Conservation (phyloP, 148 eudicot genomes). For the Suaeda aralocaspica region DNA sequence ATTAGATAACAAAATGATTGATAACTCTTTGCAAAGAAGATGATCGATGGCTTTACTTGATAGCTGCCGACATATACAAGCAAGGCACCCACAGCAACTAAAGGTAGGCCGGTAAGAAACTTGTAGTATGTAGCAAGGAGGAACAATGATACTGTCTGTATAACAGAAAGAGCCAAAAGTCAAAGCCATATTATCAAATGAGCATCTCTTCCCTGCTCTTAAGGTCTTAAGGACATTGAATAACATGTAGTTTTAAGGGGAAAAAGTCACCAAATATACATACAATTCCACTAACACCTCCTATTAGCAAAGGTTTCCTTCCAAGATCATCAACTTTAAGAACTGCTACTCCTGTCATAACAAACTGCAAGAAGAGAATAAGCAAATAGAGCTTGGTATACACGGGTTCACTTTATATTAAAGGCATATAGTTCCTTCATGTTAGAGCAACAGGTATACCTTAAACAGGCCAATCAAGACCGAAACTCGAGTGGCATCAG, state of each 20-base stretch:
- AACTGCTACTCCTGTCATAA: constrained; percentile 92
- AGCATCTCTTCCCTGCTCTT: neutral
- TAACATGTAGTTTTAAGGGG: neutral
- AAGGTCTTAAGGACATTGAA: neutral
- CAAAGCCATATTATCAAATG: constrained; percentile 3
- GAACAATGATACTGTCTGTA: constrained; percentile 70
- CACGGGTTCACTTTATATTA: neutral
- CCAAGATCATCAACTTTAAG: constrained; percentile 93
- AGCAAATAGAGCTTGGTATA: constrained; percentile 12
- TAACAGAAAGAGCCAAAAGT: constrained; percentile 15
- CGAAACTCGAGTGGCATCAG: constrained; percentile 94
- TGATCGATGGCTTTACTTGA: constrained; percentile 48
- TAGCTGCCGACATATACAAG: constrained; percentile 94
- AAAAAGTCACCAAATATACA: constrained; percentile 19
- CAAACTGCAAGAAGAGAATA: constrained; percentile 43
- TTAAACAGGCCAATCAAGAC: constrained; percentile 87
- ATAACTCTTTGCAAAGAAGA: neutral
- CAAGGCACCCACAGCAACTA: constrained; percentile 83
- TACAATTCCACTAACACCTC: constrained; percentile 91
- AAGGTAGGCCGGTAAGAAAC: constrained; percentile 63
- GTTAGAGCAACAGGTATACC: constrained; percentile 51
- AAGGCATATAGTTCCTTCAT: neutral
- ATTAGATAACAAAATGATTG: neutral
- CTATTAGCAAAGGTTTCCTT: constrained; percentile 87
- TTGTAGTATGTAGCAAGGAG: constrained; percentile 93